Conservation (phyloP, 2,329 filamentous ascomycete species). For the Fusarium hostae region DNA sequence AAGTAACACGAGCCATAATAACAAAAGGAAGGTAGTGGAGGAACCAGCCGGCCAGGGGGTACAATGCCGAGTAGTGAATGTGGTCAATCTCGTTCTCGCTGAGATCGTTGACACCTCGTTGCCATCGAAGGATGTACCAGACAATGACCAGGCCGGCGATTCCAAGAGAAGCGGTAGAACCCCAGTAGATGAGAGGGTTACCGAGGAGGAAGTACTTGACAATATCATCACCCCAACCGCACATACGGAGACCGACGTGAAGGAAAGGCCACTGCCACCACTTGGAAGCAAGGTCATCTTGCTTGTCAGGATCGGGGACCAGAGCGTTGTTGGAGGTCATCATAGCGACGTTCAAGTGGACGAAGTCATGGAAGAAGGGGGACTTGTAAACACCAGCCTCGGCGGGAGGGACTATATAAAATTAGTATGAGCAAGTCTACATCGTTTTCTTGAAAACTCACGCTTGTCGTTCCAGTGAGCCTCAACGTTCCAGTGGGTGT, state of each 20-base stretch:
- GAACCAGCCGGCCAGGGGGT: slow-evolving; percentile 93
- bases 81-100: slow-evolving; percentile 85
- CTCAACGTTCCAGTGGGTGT: slow-evolving; percentile 99
- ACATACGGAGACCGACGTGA: slow-evolving; percentile 96
- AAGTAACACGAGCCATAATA: slow-evolving; percentile 98
- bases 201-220: slow-evolving; percentile 99
- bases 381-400: slow-evolving; percentile 95
- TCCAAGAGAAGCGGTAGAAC: slow-evolving; percentile 81
- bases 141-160: slow-evolving; percentile 76
- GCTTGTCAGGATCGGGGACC: slow-evolving; percentile 97
- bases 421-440: slow-evolving; percentile 15
- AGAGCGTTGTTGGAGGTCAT: slow-evolving; percentile 99
- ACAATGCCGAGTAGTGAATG: slow-evolving; percentile 92
- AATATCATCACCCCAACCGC: slow-evolving; percentile 94
- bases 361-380: slow-evolving; percentile 96
- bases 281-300: slow-evolving; percentile 94
- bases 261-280: slow-evolving; percentile 99
- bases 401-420: slow-evolving; percentile 78
- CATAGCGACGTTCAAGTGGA: slow-evolving; percentile 99
- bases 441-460: slow-evolving; percentile 62
- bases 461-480: slow-evolving; percentile 92
- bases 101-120: slow-evolving; percentile 90
- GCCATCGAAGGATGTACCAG: slow-evolving; percentile 95
- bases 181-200: slow-evolving; percentile 97
- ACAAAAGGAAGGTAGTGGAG: slow-evolving; percentile 96